Evolutionary conservation across 2,329 filamentous ascomycete genomes (phyloP), one percentile per base, ranked within the genome.

Genomic region (Pyrenochaeta sp.): DNA sequence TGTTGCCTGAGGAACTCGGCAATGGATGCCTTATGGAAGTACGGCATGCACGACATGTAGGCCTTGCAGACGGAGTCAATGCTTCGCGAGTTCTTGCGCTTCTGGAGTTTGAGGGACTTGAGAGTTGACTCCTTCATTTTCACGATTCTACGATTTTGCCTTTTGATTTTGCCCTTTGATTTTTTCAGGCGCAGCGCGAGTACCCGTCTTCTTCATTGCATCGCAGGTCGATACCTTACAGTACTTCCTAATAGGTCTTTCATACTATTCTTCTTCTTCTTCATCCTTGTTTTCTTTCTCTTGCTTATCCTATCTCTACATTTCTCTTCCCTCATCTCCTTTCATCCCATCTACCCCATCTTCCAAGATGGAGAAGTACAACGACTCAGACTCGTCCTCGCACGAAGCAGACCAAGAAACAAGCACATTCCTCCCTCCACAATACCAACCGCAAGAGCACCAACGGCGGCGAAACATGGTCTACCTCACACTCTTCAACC

Each of bases 401-500:
- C 48, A 57, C n/a, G n/a, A n/a, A n/a, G 47, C 45, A 15, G 63
- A 65, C 35, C 55, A 52, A 26, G 66, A 69, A 32, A 57, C 55
- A 20, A 53, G 61, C n/a, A 52, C 65, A 11, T 61, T 69, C 35
- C 60, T 69, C 31, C 56, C 53, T 47, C 53, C 40, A 32, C 48
- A 58, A 8, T 54, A 59, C 34, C 40, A 58, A 30, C 52, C 51
- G 37, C 57, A 67, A 11, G 60, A 67, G 3, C 34, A 42, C 6
- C 45, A 51, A 41, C 42, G 45, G 47, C 58, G 56, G 44, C 56
- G 48, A n/a, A 58, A 52, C 38, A 60, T 61, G 31, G 44, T 61
- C 23, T 67, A 60, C 35, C 54, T 69, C 7, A 67, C 64, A 1
- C 52, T 67, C 7, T 55, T 63, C 42, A 69, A 69, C 35, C 58